Percentiles rank a stretch among this genome's conserved stretches.
These are phyloP conservation scores for Edaphochlamys debaryana DNA, from an alignment of 139 green algal genomes.

Conservation along the genomic window DNA sequence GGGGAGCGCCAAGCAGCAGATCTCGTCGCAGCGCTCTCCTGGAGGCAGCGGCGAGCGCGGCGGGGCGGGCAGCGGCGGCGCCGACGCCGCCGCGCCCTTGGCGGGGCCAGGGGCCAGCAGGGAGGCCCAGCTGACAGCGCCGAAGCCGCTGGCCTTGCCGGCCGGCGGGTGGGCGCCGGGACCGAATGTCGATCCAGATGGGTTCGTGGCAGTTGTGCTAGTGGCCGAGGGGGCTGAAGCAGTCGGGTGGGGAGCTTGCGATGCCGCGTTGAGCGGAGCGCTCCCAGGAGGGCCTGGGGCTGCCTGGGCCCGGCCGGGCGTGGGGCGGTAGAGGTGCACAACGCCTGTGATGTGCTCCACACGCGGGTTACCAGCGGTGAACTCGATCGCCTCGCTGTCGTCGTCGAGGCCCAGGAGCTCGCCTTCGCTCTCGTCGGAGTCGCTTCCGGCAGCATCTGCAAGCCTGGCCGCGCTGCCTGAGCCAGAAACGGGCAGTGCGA, in stretches of 20 bases:
- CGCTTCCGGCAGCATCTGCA: too few relatives aligned
- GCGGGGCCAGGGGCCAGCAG: not conserved
- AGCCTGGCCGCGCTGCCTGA: too few relatives aligned
- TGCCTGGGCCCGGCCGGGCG: conserved; percentile 18
- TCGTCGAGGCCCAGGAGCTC: conserved; percentile 25
- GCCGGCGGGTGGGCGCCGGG: too few relatives aligned
- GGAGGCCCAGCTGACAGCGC: not conserved
- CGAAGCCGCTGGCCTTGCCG: not conserved
- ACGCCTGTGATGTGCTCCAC: conserved; percentile 90
- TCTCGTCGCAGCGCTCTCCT: conserved; percentile 41
- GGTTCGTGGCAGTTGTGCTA: too few relatives aligned
- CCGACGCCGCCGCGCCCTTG: not conserved
- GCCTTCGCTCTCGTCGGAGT: conserved; percentile 1
- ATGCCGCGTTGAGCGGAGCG: not conserved
- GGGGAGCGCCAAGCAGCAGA: conserved; percentile 90
- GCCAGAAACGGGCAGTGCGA: too few relatives aligned
- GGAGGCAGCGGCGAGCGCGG: not conserved
- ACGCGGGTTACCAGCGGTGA: conserved; percentile 87
- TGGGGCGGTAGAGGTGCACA: conserved; percentile 83
- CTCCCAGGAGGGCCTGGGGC: too few relatives aligned
- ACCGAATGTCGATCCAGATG: too few relatives aligned
- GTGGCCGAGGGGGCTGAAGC: too few relatives aligned
- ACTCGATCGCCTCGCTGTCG: conserved; percentile 54
- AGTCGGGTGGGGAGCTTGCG: too few relatives aligned
- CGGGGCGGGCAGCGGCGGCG: not conserved